Evolutionary conservation across 768 basidiomycete species (phyloP), one percentile per base, ranked within the genome.

Genomic region (Lyophyllum atratum): DNA sequence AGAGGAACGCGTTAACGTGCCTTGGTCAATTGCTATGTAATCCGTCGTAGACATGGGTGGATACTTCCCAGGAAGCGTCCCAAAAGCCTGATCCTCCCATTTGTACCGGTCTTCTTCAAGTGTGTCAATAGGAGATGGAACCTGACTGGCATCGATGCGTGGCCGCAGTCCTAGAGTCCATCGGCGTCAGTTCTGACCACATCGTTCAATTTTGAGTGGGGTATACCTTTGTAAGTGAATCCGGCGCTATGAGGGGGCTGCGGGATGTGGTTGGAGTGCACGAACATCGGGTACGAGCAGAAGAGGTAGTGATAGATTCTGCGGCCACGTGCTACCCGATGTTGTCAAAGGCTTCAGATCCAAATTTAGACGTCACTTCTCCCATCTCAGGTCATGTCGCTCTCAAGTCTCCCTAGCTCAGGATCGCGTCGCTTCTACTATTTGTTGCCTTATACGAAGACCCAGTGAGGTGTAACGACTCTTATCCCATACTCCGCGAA

Each of bases 21-120:
- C 96, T 81, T 98, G 94, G 75, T 99, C 96, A 55, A 98, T 81
- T n/a, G 92, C 86, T 55, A 87, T 76, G 64, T 84, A 96, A 64
- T 96, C 92, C 0, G 93, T 89, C 6, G 90, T 93, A n/a, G 89
- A 86, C 15, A 93, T 76, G 0, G 96, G 97, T 0, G 85, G 85
- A 63, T 86, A 88, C 22, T 72, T 71, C 21, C 82, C 82, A 0
- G 81, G 79, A 28, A 80, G 71, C 33, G 80, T 82, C 75, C 83
- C 78, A 62, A 86, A 93, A 37, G 82, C 75, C 63, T 90, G 82
- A 21, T 82, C 76, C 65, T 90, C 86, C 86, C 91, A 93, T 77
- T 82, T 74, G 56, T 84, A 81, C 60, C 90, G 85, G 80, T 98
- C 95, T 6, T 79, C 72, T 64, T 93, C 90, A 50, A 90, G 85